Percentiles rank a stretch among this genome's conserved stretches.
Evolutionary conservation across 2,329 filamentous ascomycete species (phyloP).

Genomic region (Thielaviopsis ethacetica): DNA sequence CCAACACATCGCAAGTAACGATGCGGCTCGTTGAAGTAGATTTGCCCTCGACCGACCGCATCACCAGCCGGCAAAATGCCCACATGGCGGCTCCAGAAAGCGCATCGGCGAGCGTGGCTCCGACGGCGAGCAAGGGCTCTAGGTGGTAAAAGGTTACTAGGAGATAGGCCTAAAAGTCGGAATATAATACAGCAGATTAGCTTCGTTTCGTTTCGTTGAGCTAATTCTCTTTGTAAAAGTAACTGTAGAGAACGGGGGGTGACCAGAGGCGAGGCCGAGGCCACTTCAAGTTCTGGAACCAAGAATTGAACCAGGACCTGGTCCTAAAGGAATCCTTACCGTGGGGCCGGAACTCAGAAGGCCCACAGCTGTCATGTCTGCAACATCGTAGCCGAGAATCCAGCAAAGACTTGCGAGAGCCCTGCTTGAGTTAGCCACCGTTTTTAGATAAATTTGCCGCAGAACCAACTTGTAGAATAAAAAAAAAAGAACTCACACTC

Average conservation of each 20-base stretch:
- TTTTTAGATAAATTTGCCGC: not conserved
- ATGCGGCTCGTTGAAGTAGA: constrained; percentile 42
- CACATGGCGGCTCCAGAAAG: constrained; percentile 28
- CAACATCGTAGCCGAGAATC: constrained; percentile 57
- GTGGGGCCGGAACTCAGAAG: constrained; percentile 60
- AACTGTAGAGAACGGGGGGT: too few species aligned
- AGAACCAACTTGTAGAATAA: too few species aligned
- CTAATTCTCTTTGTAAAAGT: not conserved
- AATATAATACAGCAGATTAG: not conserved
- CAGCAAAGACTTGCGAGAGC: constrained; percentile 47
- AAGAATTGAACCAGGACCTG: not conserved
- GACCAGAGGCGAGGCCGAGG: too few species aligned
- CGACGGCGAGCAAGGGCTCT: constrained; percentile 41
- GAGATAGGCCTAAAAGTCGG: constrained; percentile 50
- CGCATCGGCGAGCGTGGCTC: constrained; percentile 21
- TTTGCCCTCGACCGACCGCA: not conserved
- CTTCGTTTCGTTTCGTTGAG: too few species aligned
- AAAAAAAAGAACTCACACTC: constrained; percentile 23
- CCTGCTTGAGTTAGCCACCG: not conserved
- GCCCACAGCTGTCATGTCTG: constrained; percentile 48
- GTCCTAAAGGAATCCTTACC: constrained; percentile 24
- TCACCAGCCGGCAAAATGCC: constrained; percentile 35
- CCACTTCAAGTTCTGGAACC: too few species aligned
- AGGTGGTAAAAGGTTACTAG: constrained; percentile 64
- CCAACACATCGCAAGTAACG: constrained; percentile 45